Evolutionary conservation across 2,329 filamentous ascomycete species (phyloP).

Genomic region (Nannizziopsis barbatae): DNA sequence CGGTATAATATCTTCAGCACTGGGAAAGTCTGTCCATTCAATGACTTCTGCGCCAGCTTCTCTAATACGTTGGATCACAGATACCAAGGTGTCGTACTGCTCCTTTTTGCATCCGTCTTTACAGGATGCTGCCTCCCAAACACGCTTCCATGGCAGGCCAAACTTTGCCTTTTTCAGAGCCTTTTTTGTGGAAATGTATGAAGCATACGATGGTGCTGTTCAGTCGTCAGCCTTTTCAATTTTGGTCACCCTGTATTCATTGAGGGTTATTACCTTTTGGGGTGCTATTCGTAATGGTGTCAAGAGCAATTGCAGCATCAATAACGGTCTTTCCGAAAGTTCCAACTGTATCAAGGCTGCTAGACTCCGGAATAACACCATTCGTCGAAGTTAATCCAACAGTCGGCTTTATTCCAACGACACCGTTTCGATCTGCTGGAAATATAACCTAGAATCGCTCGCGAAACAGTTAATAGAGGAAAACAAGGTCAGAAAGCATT

Average conservation of each 20-base stretch:
- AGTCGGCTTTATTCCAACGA: conserved; percentile 67
- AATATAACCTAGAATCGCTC: conserved; percentile 45
- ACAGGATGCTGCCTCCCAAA: conserved; percentile 52
- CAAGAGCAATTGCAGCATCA: conserved; percentile 55
- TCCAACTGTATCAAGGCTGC: conserved; percentile 59
- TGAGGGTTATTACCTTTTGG: conserved; percentile 5
- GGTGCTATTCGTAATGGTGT: conserved; percentile 59
- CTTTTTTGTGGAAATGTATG: conserved; percentile 44
- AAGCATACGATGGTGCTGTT: conserved; percentile 34
- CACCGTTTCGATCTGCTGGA: conserved; percentile 55
- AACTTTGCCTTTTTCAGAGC: conserved; percentile 53
- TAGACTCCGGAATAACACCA: conserved; percentile 53
- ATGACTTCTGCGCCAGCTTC: conserved; percentile 55
- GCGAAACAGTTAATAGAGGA: neutral
- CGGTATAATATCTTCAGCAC: conserved; percentile 51
- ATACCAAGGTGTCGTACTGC: conserved; percentile 36
- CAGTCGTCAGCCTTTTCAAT: neutral
- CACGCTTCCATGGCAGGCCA: conserved; percentile 59
- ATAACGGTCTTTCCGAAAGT: conserved; percentile 55
- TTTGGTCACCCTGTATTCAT: no score
- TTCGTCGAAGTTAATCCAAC: conserved; percentile 58
- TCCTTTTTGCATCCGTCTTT: conserved; percentile 39
- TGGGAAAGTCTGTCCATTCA: conserved; percentile 58
- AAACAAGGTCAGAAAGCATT: neutral
- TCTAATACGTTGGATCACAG: conserved; percentile 44